phyloP scores from a whole-genome alignment of 306 rosid species.

The Canavalia ensiformis region DNA sequence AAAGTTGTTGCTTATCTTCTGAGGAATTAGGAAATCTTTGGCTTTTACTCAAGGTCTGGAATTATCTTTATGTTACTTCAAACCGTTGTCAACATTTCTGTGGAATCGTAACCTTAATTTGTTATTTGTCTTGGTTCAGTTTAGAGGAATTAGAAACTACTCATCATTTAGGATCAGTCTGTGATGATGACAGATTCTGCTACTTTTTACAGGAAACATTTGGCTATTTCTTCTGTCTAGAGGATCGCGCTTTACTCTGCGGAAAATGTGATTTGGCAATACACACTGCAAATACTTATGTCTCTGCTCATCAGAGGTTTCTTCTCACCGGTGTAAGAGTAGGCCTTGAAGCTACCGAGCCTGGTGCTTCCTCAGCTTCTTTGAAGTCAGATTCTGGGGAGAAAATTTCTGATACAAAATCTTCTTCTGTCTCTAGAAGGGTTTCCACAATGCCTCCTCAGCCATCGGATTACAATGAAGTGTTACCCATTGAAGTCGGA shows the following conservation, averaged over 20 bases:
- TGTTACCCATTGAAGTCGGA: constrained; percentile 52
- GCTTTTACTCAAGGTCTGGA: constrained; percentile 6
- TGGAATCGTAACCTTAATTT: constrained; percentile 8
- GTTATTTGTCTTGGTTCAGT: constrained; percentile 23
- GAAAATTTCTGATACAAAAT: constrained; percentile 57
- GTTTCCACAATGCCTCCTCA: constrained; percentile 56
- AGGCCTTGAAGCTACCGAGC: constrained; percentile 65
- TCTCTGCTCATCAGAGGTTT: constrained; percentile 72
- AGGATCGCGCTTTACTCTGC: constrained; percentile 91
- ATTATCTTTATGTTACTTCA: background rate
- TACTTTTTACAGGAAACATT: constrained; percentile 68
- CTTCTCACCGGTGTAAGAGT: constrained; percentile 80
- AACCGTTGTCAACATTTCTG: background rate
- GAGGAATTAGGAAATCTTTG: background rate
- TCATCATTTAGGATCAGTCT: constrained; percentile 40
- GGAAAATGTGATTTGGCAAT: constrained; percentile 82
- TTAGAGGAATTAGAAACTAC: background rate
- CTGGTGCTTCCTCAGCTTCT: constrained; percentile 60
- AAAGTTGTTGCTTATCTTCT: constrained; percentile 7
- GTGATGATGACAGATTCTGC: constrained; percentile 45
- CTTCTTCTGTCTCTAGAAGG: constrained; percentile 50
- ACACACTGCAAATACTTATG: constrained; percentile 68
- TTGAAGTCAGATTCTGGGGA: constrained; percentile 58
- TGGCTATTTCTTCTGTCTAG: constrained; percentile 91
- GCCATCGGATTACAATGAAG: constrained; percentile 54